Conservation (phyloP, 352 stramenopile species). For the Phytophthora pinifolia region DNA sequence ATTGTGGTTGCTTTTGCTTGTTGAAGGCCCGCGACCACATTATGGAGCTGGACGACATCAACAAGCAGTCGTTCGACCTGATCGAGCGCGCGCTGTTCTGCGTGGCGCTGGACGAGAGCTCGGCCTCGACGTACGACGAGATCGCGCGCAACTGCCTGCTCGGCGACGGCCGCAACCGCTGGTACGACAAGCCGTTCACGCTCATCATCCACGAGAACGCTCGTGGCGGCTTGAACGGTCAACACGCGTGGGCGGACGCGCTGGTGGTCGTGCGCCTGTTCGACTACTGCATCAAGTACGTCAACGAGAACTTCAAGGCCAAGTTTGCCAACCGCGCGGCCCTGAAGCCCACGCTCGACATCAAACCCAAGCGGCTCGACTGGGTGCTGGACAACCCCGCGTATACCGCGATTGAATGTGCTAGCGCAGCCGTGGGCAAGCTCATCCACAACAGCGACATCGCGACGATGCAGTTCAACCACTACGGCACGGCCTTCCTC, state of each 20-base stretch:
- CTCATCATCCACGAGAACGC: constrained; percentile 96
- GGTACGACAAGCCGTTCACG: constrained; percentile 98
- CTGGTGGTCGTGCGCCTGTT: constrained; percentile 94
- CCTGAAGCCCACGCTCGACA: constrained; percentile 57
- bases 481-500: constrained; percentile 91
- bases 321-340: constrained; percentile 78
- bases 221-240: constrained; percentile 93
- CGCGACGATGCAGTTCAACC: constrained; percentile 89
- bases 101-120: constrained; percentile 92
- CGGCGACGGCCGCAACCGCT: constrained; percentile 94
- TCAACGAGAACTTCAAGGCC: constrained; percentile 90
- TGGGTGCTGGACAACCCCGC: constrained; percentile 86
- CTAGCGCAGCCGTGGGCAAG: constrained; percentile 89
- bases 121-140: constrained; percentile 79
- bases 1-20: background rate
- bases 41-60: constrained; percentile 80
- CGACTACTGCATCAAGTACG: constrained; percentile 93
- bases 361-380: constrained; percentile 73
- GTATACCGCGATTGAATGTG: constrained; percentile 82
- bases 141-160: constrained; percentile 85
- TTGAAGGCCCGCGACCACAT: constrained; percentile 77
- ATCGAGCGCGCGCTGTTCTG: constrained; percentile 94
- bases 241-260: constrained; percentile 98
- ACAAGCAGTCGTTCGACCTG: constrained; percentile 90
- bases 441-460: constrained; percentile 93